These are phyloP conservation scores for Salinomyces thailandicus DNA, from an alignment of 2,329 filamentous ascomycete genomes.

Conservation along the genomic window DNA sequence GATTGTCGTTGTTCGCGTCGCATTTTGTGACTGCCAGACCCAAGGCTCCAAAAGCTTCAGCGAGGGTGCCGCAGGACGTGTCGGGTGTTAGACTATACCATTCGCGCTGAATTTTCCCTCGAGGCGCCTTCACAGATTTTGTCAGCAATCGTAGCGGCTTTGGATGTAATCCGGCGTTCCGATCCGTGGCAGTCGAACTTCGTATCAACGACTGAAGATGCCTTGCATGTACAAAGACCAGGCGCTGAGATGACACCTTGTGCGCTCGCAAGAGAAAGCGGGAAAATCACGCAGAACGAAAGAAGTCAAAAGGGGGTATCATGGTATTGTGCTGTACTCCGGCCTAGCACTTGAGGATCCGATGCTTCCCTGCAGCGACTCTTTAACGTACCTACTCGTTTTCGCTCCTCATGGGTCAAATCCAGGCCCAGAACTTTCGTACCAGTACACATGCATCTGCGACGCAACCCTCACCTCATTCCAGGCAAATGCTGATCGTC, in stretches of 20 bases:
- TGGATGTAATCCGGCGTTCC: constrained; percentile 17
- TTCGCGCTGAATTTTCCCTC: constrained; percentile 11
- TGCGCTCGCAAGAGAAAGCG: too few species aligned
- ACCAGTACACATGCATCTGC: too few species aligned
- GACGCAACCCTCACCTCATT: too few species aligned
- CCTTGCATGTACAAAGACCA: constrained; percentile 23
- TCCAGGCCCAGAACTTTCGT: too few species aligned
- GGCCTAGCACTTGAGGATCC: too few species aligned
- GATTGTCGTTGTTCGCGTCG: constrained; percentile 13
- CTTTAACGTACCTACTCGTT: too few species aligned
- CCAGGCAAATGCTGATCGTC: too few species aligned
- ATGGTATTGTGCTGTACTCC: too few species aligned
- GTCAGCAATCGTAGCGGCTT: constrained; percentile 23
- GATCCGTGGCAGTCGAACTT: constrained; percentile 17
- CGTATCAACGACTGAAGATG: constrained; percentile 20
- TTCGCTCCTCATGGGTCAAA: too few species aligned
- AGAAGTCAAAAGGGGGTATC: too few species aligned
- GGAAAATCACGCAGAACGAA: too few species aligned
- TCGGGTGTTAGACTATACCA: constrained; percentile 28
- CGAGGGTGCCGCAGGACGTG: constrained; percentile 6
- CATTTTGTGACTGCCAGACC: constrained; percentile 22
- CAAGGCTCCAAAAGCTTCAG: constrained; percentile 1
- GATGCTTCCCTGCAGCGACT: too few species aligned
- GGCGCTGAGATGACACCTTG: constrained; percentile 26
- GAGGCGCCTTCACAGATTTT: constrained; percentile 26